phyloP scores from a whole-genome alignment of 352 stramenopile genomes.

The Globisporangium orthogonon region DNA sequence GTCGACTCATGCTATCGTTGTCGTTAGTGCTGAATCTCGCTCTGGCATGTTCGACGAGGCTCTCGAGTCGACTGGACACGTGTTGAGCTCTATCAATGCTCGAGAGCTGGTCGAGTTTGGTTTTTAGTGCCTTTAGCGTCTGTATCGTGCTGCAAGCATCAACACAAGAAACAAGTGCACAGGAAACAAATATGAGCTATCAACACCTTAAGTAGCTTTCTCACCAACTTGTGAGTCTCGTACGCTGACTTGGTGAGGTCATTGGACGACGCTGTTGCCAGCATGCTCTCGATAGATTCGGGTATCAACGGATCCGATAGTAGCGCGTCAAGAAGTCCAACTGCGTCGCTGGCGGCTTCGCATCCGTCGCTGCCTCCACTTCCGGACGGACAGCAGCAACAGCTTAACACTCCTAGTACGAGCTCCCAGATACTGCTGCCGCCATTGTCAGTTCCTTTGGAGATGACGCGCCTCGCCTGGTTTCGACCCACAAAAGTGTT shows the following conservation, averaged over 20 bases:
- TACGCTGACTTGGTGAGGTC: slow-evolving; percentile 10
- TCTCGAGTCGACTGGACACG: slow-evolving; percentile 4
- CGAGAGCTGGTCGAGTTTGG: slow-evolving; percentile 1
- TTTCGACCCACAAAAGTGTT: slow-evolving; percentile 26
- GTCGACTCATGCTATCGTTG: not conserved
- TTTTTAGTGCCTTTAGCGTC: slow-evolving; percentile 5
- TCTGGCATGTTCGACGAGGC: not conserved
- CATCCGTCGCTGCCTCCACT: slow-evolving; percentile 8
- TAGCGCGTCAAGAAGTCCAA: slow-evolving; percentile 33
- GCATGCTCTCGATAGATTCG: slow-evolving; percentile 5
- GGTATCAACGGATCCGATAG: slow-evolving; percentile 21
- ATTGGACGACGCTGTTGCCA: slow-evolving; percentile 5
- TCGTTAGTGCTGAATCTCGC: not conserved
- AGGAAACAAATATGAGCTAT: not conserved
- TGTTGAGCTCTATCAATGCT: slow-evolving; percentile 1
- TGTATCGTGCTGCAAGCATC: slow-evolving; percentile 3
- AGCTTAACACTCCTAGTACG: slow-evolving; percentile 17
- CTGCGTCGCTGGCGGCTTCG: slow-evolving; percentile 24
- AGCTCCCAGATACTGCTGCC: slow-evolving; percentile 27
- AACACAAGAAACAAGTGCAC: not conserved
- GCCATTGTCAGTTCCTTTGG: not conserved
- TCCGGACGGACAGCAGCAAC: slow-evolving; percentile 13
- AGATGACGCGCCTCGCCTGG: slow-evolving; percentile 19
- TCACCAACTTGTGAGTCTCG: not conserved
- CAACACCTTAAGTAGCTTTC: not conserved